Evolutionary conservation across 1,284 basidiomycete genomes (phyloP).

Genomic region (Ustilago tritici): DNA sequence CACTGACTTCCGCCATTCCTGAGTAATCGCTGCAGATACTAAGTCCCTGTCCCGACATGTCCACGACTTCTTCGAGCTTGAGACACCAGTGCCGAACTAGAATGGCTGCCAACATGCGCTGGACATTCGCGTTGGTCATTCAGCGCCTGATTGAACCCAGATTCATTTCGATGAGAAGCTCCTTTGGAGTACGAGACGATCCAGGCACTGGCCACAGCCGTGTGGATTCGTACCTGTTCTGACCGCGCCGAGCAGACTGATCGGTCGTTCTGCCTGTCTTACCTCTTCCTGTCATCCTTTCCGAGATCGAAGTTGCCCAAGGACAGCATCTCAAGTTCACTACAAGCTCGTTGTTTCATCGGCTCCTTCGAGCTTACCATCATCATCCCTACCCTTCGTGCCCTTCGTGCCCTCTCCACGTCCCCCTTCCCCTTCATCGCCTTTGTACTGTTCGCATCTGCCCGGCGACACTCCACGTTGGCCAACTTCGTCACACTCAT

Average conservation of each 20-base stretch:
- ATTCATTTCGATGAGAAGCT: no score
- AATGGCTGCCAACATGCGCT: neutral
- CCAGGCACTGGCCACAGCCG: neutral
- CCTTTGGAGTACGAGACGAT: neutral
- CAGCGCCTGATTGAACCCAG: neutral
- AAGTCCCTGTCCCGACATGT: neutral
- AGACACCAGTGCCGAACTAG: neutral
- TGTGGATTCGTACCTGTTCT: neutral
- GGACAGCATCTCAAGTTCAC: neutral
- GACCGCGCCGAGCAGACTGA: neutral
- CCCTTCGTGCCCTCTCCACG: neutral
- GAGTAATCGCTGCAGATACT: no score
- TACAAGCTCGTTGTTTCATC: neutral
- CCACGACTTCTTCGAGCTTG: neutral
- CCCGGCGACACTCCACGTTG: neutral
- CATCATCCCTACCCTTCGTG: conserved; percentile 1
- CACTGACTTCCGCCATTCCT: no score
- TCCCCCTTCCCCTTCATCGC: neutral
- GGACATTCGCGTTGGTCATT: neutral
- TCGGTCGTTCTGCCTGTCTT: neutral
- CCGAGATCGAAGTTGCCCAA: neutral
- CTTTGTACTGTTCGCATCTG: neutral
- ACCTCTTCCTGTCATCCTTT: neutral
- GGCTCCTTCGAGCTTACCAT: conserved; percentile 3
- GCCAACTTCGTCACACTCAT: neutral